Evolutionary conservation across 371 early-diverging fungal genomes (phyloP).

Genomic region (Circinella minor): DNA sequence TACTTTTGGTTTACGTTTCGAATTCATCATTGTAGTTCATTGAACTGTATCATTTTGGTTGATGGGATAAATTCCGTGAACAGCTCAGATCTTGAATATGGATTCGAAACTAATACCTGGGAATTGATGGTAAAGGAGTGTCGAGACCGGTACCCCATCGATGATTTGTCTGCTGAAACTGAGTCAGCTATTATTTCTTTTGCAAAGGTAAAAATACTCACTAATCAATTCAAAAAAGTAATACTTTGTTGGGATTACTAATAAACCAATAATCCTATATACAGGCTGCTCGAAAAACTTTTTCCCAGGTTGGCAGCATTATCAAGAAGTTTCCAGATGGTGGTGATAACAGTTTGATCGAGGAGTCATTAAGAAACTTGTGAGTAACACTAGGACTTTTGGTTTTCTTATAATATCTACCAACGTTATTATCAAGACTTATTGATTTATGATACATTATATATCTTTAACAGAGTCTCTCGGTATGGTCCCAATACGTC

Average conservation of each 20-base stretch:
- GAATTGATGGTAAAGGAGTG: neutral
- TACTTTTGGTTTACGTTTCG: conserved; percentile 4
- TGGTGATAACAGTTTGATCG: neutral
- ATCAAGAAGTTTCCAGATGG: neutral
- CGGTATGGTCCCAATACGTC: neutral
- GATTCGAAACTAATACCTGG: neutral
- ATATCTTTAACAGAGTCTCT: neutral
- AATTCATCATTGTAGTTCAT: neutral
- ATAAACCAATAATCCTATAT: neutral
- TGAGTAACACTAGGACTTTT: conserved; percentile 1
- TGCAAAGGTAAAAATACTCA: conserved; percentile 2
- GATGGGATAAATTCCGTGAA: neutral
- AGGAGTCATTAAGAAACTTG: neutral
- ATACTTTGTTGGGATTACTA: conserved; percentile 2
- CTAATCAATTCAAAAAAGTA: neutral
- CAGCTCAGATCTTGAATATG: conserved; percentile 2
- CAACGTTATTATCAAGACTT: conserved; percentile 1
- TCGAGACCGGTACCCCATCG: neutral
- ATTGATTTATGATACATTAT: neutral
- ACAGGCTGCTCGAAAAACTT: neutral
- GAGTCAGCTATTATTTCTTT: neutral
- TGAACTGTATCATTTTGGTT: neutral
- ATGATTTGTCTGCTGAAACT: neutral
- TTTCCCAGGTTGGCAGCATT: neutral
- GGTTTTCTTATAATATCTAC: neutral